These are phyloP conservation scores for Leishmania tropica DNA, from an alignment of 208 protist genomes.

Conservation along the genomic window DNA sequence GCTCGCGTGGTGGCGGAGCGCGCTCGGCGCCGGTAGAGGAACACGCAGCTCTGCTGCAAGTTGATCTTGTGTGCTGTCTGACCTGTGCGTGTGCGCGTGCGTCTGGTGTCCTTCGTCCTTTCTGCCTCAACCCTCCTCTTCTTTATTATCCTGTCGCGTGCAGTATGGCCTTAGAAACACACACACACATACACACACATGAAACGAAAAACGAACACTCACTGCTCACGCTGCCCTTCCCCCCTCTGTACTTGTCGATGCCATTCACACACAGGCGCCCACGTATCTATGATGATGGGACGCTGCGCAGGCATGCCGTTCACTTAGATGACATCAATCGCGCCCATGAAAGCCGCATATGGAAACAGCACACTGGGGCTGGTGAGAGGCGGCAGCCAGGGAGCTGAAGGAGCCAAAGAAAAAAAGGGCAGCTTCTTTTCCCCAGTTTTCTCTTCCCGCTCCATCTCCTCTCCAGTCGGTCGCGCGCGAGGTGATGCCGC, in stretches of 20 bases:
- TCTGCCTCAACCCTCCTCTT: not conserved
- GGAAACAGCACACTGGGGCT: no score
- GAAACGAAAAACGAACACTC: not conserved
- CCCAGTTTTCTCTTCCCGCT: not conserved
- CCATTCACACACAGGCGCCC: not conserved
- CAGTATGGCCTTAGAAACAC: not conserved
- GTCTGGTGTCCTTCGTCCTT: not conserved
- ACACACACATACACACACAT: not conserved
- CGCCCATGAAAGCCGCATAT: not conserved
- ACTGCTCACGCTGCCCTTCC: not conserved
- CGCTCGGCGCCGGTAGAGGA: conserved; percentile 12
- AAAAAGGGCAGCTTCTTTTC: not conserved
- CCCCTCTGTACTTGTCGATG: not conserved
- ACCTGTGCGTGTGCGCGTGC: not conserved
- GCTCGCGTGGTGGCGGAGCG: conserved; percentile 47
- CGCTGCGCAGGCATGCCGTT: not conserved
- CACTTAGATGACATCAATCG: not conserved
- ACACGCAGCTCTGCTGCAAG: not conserved
- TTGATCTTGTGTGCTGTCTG: not conserved
- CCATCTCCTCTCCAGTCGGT: not conserved
- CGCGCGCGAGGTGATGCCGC: not conserved
- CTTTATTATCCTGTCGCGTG: not conserved
- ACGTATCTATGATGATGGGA: not conserved
- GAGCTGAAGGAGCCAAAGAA: not conserved
- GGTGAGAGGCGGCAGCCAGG: not conserved